Evolutionary conservation across 768 basidiomycete genomes (phyloP).

Genomic region (Flagelloscypha sp.): DNA sequence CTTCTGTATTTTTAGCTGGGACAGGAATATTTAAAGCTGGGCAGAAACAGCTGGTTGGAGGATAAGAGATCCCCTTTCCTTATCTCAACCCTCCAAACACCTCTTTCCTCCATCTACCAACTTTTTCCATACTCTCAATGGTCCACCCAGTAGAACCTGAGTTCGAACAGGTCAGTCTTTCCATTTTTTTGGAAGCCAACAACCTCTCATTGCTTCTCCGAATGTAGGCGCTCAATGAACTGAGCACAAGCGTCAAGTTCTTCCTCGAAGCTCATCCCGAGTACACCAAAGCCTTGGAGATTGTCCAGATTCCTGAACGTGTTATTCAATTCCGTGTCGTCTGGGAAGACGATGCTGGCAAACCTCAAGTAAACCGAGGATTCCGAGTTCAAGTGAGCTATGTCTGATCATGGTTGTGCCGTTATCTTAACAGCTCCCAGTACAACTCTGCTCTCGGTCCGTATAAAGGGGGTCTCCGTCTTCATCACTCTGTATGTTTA

Average conservation of each 20-base stretch:
- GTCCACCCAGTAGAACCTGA: slow-evolving; percentile 53
- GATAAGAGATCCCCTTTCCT: too few relatives aligned
- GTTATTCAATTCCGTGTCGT: slow-evolving; percentile 63
- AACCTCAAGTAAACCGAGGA: slow-evolving; percentile 61
- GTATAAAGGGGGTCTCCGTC: slow-evolving; percentile 72
- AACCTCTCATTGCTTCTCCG: slow-evolving; percentile 4
- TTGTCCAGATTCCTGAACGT: slow-evolving; percentile 51
- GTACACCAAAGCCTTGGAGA: slow-evolving; percentile 59
- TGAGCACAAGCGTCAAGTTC: slow-evolving; percentile 49
- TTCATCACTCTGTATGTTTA: slow-evolving; percentile 72
- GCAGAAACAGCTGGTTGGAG: too few relatives aligned
- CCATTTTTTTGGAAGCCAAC: slow-evolving; percentile 1
- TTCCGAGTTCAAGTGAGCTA: slow-evolving; percentile 66
- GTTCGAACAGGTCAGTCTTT: slow-evolving; percentile 49
- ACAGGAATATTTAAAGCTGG: too few relatives aligned
- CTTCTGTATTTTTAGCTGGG: too few relatives aligned
- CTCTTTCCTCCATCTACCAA: too few relatives aligned
- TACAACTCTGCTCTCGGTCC: slow-evolving; percentile 75
- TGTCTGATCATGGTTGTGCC: background rate
- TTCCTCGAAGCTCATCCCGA: slow-evolving; percentile 62
- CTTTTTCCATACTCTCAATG: too few relatives aligned
- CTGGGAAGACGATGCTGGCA: slow-evolving; percentile 67
- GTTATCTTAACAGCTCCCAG: too few relatives aligned
- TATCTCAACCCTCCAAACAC: too few relatives aligned
- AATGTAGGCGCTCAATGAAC: slow-evolving; percentile 54